These are phyloP conservation scores for Aureobasidium sp. DNA, from an alignment of 2,329 filamentous ascomycete genomes.

Conservation along the genomic window DNA sequence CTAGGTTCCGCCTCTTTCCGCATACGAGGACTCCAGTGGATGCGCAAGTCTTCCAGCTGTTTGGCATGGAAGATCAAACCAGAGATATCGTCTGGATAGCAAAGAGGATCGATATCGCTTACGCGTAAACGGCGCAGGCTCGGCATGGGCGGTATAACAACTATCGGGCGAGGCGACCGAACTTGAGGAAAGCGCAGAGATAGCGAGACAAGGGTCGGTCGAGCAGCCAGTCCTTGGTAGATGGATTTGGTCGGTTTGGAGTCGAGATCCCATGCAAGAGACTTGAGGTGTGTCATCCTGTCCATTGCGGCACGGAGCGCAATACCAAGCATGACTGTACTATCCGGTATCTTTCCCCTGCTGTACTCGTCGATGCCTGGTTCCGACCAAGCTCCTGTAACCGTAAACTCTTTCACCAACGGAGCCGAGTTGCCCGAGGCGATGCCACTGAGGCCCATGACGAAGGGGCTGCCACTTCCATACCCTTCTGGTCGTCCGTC, in stretches of 20 bases:
- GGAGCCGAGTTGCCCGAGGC: conserved; percentile 47
- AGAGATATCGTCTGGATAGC: conserved; percentile 56
- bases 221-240: conserved; percentile 47
- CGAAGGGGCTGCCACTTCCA: conserved; percentile 55
- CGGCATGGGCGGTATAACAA: conserved; percentile 48
- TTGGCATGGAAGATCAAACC: conserved; percentile 45
- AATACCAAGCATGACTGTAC: conserved; percentile 55
- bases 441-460: conserved; percentile 55
- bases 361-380: conserved; percentile 50
- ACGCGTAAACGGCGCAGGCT: conserved; percentile 46
- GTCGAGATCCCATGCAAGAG: conserved; percentile 54
- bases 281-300: conserved; percentile 47
- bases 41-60: conserved; percentile 45
- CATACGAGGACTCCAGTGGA: conserved; percentile 58
- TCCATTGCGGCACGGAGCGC: conserved; percentile 51
- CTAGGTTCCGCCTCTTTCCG: conserved; percentile 50
- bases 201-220: conserved; percentile 43
- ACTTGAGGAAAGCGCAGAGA: conserved; percentile 49
- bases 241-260: conserved; percentile 52
- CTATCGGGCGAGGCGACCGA: conserved; percentile 49
- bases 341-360: conserved; percentile 53
- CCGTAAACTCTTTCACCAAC: conserved; percentile 44
- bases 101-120: conserved; percentile 55
- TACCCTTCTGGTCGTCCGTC: conserved; percentile 52
- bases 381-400: conserved; percentile 52